These are phyloP conservation scores for Phoma sp. DNA, from an alignment of 2,329 filamentous ascomycete species.

Conservation along the genomic window DNA sequence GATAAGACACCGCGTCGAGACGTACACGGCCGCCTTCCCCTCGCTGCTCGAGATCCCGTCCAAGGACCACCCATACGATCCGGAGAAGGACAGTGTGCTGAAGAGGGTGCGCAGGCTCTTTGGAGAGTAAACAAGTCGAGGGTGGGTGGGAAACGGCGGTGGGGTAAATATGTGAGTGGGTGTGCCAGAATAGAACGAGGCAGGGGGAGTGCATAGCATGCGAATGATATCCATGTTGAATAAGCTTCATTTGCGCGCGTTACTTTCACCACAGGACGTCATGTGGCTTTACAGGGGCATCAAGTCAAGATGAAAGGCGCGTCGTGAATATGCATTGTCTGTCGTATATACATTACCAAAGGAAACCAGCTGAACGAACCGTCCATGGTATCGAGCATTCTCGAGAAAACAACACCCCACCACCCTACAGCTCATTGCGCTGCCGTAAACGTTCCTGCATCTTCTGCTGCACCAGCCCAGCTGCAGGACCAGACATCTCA, in stretches of 20 bases:
- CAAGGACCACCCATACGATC: constrained; percentile 98
- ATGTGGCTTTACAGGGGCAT: too few relatives aligned
- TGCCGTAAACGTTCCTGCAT: constrained; percentile 32
- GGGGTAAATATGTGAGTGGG: too few relatives aligned
- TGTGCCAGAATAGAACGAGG: too few relatives aligned
- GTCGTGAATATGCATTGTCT: constrained; percentile 16
- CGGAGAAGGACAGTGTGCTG: constrained; percentile 97
- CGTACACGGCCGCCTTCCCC: constrained; percentile 94
- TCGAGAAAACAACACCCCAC: constrained; percentile 1
- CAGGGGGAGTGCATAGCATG: constrained; percentile 6
- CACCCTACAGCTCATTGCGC: constrained; percentile 41
- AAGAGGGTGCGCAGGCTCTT: constrained; percentile 80
- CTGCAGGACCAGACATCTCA: constrained; percentile 43
- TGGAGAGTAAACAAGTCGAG: constrained; percentile 64
- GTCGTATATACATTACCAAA: constrained; percentile 32
- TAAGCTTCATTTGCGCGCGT: background rate
- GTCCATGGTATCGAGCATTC: constrained; percentile 27
- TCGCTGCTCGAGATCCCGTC: constrained; percentile 94
- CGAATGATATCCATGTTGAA: constrained; percentile 12
- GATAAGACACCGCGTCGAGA: constrained; percentile 89
- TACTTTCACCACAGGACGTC: too few relatives aligned
- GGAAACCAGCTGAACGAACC: constrained; percentile 11
- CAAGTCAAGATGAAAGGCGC: background rate
- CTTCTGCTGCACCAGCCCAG: constrained; percentile 42
- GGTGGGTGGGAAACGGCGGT: background rate